Evolutionary conservation across 495 filamentous ascomycete species (phyloP), one percentile per base, ranked within the genome.

Genomic region (Lindgomyces ingoldianus): DNA sequence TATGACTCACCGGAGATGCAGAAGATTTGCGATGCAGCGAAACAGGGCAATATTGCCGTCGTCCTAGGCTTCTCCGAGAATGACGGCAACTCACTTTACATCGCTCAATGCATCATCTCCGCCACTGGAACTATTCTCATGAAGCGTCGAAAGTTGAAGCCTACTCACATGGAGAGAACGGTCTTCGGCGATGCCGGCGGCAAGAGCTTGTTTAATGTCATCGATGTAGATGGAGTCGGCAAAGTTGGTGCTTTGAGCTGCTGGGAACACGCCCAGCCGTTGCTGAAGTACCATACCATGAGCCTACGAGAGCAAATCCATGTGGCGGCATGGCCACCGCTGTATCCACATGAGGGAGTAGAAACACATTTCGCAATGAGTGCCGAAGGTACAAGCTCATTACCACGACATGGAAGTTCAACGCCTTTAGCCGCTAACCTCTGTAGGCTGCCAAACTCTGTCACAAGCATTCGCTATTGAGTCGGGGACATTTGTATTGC

Each of bases 81-180:
- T 19, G 72, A 68, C 30, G 67, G 75, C 14, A 56, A 78, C 60
- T 80, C 78, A 4, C 60, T 86, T 1, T 87, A 86, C 69, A 86
- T 86, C 51, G 71, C 84, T 0, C 84, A 88, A 67, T 76, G 74
- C 6, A 75, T 82, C 45, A 84, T 87, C 57, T 74, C 67, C 0
- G 45, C 74, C 0, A 72, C 77, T 19, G 84, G 85, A 1, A 71
- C 77, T 16, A 69, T 86, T 24, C 57, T 74, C 4, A 72, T 77
- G 29, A 69, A 72, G 16, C 77, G 84, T 0, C 72, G 81, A 10
- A 87, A 87, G 75, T 74, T 86, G 47, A 87, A 88, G 70, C 76
- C 83, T 0, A 87, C 84, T 24, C 84, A 87, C 60, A 81, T 86
- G 78, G 85, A 88, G 69, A 79, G 84, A 4, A 84, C 83, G 0